phyloP scores from a whole-genome alignment of 192 early-diverging fungal genomes.

The Geranomyces variabilis region DNA sequence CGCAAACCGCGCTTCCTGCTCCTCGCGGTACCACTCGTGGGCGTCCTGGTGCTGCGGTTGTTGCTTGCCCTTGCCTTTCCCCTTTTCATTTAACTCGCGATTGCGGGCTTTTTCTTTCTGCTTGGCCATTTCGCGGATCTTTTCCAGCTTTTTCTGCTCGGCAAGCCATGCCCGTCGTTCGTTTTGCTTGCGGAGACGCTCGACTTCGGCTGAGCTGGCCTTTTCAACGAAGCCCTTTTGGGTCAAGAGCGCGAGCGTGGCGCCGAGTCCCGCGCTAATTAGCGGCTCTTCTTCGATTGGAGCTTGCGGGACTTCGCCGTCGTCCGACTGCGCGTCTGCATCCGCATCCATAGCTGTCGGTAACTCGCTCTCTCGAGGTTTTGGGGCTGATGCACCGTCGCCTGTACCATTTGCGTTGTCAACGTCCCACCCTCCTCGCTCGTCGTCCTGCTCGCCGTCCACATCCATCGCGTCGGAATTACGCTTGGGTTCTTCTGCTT shows the following conservation, averaged over 20 bases:
- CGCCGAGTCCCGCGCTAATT: slow-evolving; percentile 76
- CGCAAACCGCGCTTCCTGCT: slow-evolving; percentile 36
- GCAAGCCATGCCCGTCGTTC: slow-evolving; percentile 72
- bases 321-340: slow-evolving; percentile 31
- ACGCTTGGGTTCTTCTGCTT: neutral
- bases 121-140: slow-evolving; percentile 60
- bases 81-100: slow-evolving; percentile 49
- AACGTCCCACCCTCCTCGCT: slow-evolving; percentile 34
- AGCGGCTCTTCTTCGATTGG: slow-evolving; percentile 75
- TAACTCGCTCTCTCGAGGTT: too few species aligned
- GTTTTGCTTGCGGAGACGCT: slow-evolving; percentile 63
- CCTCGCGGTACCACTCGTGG: slow-evolving; percentile 45
- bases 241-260: slow-evolving; percentile 77
- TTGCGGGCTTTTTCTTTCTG: slow-evolving; percentile 71
- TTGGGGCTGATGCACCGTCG: neutral
- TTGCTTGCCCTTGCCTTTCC: slow-evolving; percentile 48
- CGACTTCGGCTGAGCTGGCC: slow-evolving; percentile 67
- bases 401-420: neutral
- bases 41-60: slow-evolving; percentile 64
- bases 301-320: slow-evolving; percentile 22
- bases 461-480: slow-evolving; percentile 19
- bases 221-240: slow-evolving; percentile 76
- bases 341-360: neutral
- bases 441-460: slow-evolving; percentile 34
- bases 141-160: slow-evolving; percentile 61